These are phyloP conservation scores for Neofusicoccum sp. DNA, from an alignment of 2,329 filamentous ascomycete species.

Conservation along the genomic window DNA sequence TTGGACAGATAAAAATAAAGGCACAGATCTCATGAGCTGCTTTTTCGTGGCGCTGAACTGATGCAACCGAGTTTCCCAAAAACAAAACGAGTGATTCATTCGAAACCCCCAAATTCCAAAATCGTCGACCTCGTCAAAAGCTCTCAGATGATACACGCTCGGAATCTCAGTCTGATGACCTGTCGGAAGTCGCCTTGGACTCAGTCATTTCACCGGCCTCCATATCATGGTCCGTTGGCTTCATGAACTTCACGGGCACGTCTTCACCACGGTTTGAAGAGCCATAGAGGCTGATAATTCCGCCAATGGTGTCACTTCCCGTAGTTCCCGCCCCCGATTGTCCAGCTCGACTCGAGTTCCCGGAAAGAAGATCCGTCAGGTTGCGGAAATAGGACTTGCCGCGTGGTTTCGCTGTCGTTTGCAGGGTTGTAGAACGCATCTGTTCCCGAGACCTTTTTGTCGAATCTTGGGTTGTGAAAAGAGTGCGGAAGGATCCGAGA, in stretches of 20 bases:
- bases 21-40: too few relatives aligned
- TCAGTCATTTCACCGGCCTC: too few relatives aligned
- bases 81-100: too few relatives aligned
- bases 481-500: conserved; percentile 1
- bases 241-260: not conserved
- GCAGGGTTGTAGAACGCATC: not conserved
- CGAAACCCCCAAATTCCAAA: too few relatives aligned
- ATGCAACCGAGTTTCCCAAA: too few relatives aligned
- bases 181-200: too few relatives aligned
- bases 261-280: not conserved
- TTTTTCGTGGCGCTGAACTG: too few relatives aligned
- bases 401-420: not conserved
- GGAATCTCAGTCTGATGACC: too few relatives aligned
- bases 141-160: too few relatives aligned
- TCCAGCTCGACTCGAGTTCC: not conserved
- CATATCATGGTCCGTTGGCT: not conserved
- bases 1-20: too few relatives aligned
- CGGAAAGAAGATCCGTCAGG: not conserved
- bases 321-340: not conserved
- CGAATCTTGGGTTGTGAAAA: not conserved
- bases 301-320: not conserved
- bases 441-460: not conserved
- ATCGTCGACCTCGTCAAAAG: too few relatives aligned
- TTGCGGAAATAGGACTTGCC: not conserved
- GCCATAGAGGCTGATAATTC: not conserved